Evolutionary conservation across 345 rosid species (phyloP).

Genomic region (Theobroma cacao): DNA sequence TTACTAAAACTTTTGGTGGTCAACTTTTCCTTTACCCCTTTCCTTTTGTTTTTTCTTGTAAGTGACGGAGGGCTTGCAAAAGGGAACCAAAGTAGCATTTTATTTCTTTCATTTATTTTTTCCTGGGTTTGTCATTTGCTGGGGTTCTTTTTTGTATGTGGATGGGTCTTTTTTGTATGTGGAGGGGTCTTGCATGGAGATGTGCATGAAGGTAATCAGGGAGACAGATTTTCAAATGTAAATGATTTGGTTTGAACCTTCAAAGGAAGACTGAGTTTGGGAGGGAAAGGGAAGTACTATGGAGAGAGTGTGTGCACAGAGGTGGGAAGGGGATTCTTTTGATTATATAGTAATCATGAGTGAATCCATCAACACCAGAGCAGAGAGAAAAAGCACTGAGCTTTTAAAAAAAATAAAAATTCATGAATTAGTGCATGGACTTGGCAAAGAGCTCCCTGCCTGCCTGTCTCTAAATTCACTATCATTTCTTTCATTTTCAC

Average conservation of each 20-base stretch:
- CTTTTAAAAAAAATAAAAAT: not conserved
- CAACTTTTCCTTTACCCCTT: not conserved
- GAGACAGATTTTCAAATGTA: conserved; percentile 55
- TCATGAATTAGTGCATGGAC: conserved; percentile 16
- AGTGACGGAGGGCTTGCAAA: not conserved
- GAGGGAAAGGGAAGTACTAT: conserved; percentile 19
- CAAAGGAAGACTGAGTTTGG: conserved; percentile 22
- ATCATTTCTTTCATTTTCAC: conserved; percentile 20
- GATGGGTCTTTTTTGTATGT: not conserved
- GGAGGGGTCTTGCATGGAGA: conserved; percentile 35
- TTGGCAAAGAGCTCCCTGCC: not conserved
- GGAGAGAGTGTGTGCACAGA: conserved; percentile 22
- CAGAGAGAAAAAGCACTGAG: not conserved
- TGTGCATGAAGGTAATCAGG: conserved; percentile 34
- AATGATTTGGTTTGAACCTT: conserved; percentile 44
- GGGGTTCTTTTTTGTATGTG: not conserved
- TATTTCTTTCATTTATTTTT: not conserved
- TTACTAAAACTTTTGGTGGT: not conserved
- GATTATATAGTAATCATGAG: conserved; percentile 49
- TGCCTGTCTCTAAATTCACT: conserved; percentile 2
- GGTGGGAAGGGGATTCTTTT: conserved; percentile 24
- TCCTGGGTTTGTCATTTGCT: not conserved
- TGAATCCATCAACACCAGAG: conserved; percentile 24
- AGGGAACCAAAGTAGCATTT: not conserved
- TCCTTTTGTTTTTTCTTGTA: not conserved